A percentile compares a stretch with the other conserved stretches of the same genome.
These are phyloP conservation scores for Millerago galiae DNA, from an alignment of 805 yeast species.

Conservation along the genomic window DNA sequence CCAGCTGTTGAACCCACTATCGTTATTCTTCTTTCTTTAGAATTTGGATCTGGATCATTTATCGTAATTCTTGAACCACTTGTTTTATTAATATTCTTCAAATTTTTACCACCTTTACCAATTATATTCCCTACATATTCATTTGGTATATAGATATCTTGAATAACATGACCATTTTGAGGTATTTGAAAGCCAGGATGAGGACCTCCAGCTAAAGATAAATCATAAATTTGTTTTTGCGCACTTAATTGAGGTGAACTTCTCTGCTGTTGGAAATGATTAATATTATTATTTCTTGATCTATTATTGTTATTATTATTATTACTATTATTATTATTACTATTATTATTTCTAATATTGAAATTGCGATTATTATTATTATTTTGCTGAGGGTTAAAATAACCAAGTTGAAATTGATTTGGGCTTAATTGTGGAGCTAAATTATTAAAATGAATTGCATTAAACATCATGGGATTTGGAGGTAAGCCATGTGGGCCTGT, in stretches of 20 bases:
- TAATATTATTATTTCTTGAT: not conserved
- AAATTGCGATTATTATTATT: not conserved
- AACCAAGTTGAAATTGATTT: conserved; percentile 3
- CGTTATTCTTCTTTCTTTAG: conserved; percentile 55
- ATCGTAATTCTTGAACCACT: conserved; percentile 75
- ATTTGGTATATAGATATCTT: conserved; percentile 71
- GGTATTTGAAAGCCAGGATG: not conserved
- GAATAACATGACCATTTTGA: conserved; percentile 38
- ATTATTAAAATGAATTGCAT: conserved; percentile 7
- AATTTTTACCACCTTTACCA: conserved; percentile 80
- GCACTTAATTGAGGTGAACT: not conserved
- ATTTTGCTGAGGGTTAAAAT: conserved; percentile 1
- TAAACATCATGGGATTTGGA: conserved; percentile 11
- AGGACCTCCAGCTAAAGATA: not conserved
- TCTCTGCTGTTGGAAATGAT: conserved; percentile 1
- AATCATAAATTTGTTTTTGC: not conserved
- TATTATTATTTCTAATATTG: not conserved
- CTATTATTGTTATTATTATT: conserved; percentile 1
- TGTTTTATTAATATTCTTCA: conserved; percentile 66
- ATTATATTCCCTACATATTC: conserved; percentile 77
- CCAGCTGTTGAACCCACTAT: conserved; percentile 62
- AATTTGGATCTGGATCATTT: conserved; percentile 49
- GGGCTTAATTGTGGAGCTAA: conserved; percentile 6
- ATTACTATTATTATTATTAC: not conserved
- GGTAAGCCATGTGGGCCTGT: conserved; percentile 9